Evolutionary conservation across 768 basidiomycete genomes (phyloP).

Genomic region (Phlebiopsis gigantea): DNA sequence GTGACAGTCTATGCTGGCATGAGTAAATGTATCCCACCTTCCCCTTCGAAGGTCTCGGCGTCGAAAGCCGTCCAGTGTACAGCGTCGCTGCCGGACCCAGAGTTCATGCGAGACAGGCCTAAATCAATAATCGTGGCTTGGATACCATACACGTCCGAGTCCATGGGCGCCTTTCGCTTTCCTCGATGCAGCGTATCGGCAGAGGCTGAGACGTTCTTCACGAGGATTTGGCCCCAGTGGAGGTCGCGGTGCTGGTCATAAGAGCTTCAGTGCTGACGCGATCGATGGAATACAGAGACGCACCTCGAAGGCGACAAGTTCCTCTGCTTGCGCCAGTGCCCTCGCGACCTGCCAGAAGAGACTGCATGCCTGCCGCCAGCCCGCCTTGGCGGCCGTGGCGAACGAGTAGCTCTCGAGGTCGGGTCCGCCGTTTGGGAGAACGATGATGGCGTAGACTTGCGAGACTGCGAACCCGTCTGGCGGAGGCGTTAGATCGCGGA

Average conservation of each 20-base stretch:
- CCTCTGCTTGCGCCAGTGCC: constrained; percentile 75
- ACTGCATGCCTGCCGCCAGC: constrained; percentile 84
- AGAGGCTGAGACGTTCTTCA: constrained; percentile 46
- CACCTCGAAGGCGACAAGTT: constrained; percentile 83
- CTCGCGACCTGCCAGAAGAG: constrained; percentile 89
- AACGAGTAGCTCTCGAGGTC: constrained; percentile 89
- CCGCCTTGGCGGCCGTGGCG: constrained; percentile 43
- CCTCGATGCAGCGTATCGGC: constrained; percentile 18
- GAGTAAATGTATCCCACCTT: constrained; percentile 43
- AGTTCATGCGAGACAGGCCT: constrained; percentile 83
- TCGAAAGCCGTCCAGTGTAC: constrained; percentile 81
- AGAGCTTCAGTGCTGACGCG: not conserved
- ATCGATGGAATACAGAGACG: constrained; percentile 15
- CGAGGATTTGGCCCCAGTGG: constrained; percentile 96
- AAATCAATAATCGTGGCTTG: constrained; percentile 89
- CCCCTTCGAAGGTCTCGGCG: constrained; percentile 86
- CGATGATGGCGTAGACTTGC: constrained; percentile 86
- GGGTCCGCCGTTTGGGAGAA: constrained; percentile 83
- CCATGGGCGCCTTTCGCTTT: constrained; percentile 45
- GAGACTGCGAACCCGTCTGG: constrained; percentile 69
- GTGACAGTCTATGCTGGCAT: not conserved
- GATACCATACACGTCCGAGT: constrained; percentile 61
- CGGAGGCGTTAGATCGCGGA: not conserved
- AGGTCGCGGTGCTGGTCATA: constrained; percentile 85
- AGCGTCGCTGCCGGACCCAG: constrained; percentile 38